Base-by-base conservation (phyloP, 345 rosid species). In the Aquilaria yunnanensis region DNA sequence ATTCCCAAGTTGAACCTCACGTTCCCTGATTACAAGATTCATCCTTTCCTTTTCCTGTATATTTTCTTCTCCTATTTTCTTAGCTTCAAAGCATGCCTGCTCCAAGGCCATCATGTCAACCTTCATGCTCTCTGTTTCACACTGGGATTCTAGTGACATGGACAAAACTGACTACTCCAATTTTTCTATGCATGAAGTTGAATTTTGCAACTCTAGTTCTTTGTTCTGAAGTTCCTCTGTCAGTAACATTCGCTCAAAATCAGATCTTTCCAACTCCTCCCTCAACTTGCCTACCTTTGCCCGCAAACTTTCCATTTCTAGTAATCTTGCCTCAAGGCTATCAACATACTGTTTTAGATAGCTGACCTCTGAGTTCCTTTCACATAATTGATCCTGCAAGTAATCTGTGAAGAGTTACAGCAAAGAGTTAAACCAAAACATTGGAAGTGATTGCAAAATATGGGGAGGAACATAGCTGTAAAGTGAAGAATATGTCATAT, bases 101-200 rank as follows among this genome's bases (percentile, higher is more conserved):
- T 84, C 92, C 75, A 84, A 63, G 54, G 83, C 64, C 71, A 69
- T 75, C 61, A 81, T 69, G 57, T 87, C 94, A 47, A 93, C 90
- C 79, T 80, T 92, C 87, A 89, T 75, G 67, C 92, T 86, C 76
- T 85, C 96, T 70, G 84, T 81, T 78, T 89, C 98, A 71, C 89
- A 87, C 66, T 85, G 88, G 2, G 88, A 85, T 70, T 86, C 88
- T 43, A 87, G 72, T 30, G 85, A 76, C 34, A 75, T 65, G 62
- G 80, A 78, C 56, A 90, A 78, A 56, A 84, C 69, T 9, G 87
- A 77, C 71, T 85, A 84, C 80, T 93, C 96, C 64, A 89, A 84
- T 75, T 84, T 87, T 80, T 83, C 83, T 45, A 78, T 62, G 51
- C 70, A 71, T 59, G 69, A 69, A 65, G 71, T 61, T 41, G 88